Conservation (phyloP, 2,329 filamentous ascomycete genomes). For the Tolypocladium pustulatum region DNA sequence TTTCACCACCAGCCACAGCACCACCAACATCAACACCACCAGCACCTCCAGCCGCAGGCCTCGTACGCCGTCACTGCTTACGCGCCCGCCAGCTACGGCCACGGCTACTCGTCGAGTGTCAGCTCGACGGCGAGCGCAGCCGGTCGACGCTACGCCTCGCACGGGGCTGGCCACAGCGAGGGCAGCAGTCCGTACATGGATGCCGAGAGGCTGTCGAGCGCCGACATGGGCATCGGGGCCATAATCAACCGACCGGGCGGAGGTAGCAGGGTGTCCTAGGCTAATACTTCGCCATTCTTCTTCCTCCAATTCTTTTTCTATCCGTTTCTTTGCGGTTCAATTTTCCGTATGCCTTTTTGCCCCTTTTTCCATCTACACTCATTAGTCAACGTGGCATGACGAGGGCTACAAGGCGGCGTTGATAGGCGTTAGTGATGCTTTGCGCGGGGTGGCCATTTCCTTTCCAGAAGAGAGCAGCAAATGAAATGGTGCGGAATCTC, state of each 20-base stretch:
- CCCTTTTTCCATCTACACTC: background rate
- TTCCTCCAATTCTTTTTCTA: background rate
- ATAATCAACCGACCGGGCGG: constrained; percentile 42
- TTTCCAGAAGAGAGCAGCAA: background rate
- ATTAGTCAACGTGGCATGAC: background rate
- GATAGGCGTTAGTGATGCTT: background rate
- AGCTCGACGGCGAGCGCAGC: constrained; percentile 32
- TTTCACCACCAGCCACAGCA: constrained; percentile 17
- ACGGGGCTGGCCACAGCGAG: constrained; percentile 18
- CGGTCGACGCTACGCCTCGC: constrained; percentile 20
- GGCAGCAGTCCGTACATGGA: constrained; percentile 36
- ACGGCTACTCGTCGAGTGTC: constrained; percentile 44
- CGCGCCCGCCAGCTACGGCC: constrained; percentile 11
- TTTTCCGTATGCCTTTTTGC: background rate
- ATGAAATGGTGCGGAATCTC: background rate
- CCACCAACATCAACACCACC: constrained; percentile 10
- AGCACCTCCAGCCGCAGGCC: constrained; percentile 12
- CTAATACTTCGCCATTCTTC: background rate
- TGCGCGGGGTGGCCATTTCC: background rate
- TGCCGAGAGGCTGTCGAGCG: constrained; percentile 38
- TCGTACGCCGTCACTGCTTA: constrained; percentile 6
- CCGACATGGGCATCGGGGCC: constrained; percentile 51
- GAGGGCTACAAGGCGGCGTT: background rate
- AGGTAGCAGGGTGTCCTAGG: constrained; percentile 8
- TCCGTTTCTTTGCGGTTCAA: background rate